Evolutionary conservation across 106 monocot species (phyloP).

Genomic region (Dendrobium chrysotoxum): DNA sequence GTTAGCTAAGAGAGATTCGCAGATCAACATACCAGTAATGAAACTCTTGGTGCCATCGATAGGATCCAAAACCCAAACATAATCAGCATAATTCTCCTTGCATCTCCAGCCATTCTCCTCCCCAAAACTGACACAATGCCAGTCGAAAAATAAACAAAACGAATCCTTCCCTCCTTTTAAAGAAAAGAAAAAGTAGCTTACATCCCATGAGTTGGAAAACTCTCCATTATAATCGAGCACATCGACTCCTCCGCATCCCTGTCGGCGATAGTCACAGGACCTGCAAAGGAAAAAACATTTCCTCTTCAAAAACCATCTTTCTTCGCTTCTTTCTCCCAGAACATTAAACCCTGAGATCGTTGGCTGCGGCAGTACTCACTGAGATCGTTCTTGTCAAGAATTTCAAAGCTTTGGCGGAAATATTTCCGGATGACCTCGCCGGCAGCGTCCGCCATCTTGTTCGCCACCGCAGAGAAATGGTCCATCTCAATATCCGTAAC

Average conservation of each 20-base stretch:
- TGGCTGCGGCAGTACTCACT: slow-evolving; percentile 29
- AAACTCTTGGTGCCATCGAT: slow-evolving; percentile 99
- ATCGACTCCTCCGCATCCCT: slow-evolving; percentile 82
- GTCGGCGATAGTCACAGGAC: slow-evolving; percentile 97
- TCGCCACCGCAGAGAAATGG: slow-evolving; percentile 53
- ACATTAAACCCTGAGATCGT: background rate
- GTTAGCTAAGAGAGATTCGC: background rate
- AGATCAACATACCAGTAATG: slow-evolving; percentile 72
- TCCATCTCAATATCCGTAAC: slow-evolving; percentile 19
- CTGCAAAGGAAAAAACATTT: slow-evolving; percentile 21
- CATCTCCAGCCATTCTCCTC: slow-evolving; percentile 99
- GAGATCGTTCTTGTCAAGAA: slow-evolving; percentile 82
- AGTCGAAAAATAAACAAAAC: background rate
- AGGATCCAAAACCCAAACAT: slow-evolving; percentile 97
- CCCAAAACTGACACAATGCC: slow-evolving; percentile 53
- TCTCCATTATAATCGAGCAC: slow-evolving; percentile 64
- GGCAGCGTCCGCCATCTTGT: slow-evolving; percentile 65
- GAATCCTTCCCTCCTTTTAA: background rate
- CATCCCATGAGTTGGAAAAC: slow-evolving; percentile 82
- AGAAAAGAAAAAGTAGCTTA: slow-evolving; percentile 16
- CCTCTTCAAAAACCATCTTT: background rate
- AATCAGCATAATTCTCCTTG: slow-evolving; percentile 59
- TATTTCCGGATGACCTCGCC: slow-evolving; percentile 83
- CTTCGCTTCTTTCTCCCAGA: background rate
- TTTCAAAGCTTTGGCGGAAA: slow-evolving; percentile 71